Evolutionary conservation across 805 yeast species (phyloP).

Genomic region (Saturnispora mendoncae): DNA sequence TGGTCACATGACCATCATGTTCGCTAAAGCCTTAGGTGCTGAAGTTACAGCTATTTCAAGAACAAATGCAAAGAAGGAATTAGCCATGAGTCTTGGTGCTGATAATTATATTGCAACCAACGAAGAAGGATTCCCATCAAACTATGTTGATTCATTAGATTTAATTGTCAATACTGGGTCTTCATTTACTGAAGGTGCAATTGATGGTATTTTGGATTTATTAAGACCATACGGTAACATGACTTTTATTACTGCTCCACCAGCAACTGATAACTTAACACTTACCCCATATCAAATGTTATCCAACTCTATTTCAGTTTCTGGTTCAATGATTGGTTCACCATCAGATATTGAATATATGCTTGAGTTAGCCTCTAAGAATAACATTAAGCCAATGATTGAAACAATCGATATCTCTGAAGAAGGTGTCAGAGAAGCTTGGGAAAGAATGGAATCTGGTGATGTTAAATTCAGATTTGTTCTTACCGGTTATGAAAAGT

Average conservation of each 20-base stretch:
- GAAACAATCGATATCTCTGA: conserved; percentile 40
- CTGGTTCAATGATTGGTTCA: conserved; percentile 35
- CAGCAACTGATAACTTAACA: conserved; percentile 28
- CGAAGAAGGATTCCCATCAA: conserved; percentile 35
- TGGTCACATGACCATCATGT: conserved; percentile 39
- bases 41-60: conserved; percentile 51
- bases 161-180: conserved; percentile 42
- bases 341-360: conserved; percentile 36
- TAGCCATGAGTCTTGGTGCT: conserved; percentile 45
- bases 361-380: conserved; percentile 39
- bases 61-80: conserved; percentile 37
- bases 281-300: conserved; percentile 31
- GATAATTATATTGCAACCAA: conserved; percentile 45
- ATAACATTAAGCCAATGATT: conserved; percentile 40
- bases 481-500: conserved; percentile 38
- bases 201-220: conserved; percentile 20
- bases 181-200: conserved; percentile 27
- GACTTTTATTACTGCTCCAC: conserved; percentile 27
- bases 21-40: conserved; percentile 54
- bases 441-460: conserved; percentile 38
- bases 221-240: conserved; percentile 29
- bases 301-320: conserved; percentile 24
- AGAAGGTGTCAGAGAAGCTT: conserved; percentile 34
- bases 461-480: conserved; percentile 48
- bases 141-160: conserved; percentile 33